A percentile compares a stretch with the other conserved stretches of the same genome.
These are phyloP conservation scores for Penicillium janthinellum DNA, from an alignment of 2,329 filamentous ascomycete species.

Conservation along the genomic window DNA sequence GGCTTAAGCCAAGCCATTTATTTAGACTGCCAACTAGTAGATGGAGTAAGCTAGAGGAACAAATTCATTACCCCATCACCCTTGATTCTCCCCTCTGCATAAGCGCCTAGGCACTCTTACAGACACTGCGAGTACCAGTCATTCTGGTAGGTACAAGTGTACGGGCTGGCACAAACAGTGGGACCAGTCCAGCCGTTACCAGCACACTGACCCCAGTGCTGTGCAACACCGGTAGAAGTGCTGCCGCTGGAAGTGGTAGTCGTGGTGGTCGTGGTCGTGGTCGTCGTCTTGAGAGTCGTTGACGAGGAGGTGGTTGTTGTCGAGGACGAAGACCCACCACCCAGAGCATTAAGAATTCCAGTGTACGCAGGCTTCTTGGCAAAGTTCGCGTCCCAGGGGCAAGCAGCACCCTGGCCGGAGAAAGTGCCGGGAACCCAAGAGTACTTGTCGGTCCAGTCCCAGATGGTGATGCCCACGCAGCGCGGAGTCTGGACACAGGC, in stretches of 20 bases:
- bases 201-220: slow-evolving; percentile 33
- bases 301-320: slow-evolving; percentile 16
- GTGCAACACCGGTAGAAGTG: slow-evolving; percentile 18
- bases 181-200: slow-evolving; percentile 32
- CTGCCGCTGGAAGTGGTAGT: slow-evolving; percentile 12
- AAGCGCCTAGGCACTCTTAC: slow-evolving; percentile 8
- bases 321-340: slow-evolving; percentile 12
- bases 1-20: not conserved
- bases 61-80: not conserved
- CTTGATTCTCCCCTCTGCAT: not conserved
- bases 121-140: slow-evolving; percentile 37
- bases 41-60: not conserved
- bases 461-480: slow-evolving; percentile 42
- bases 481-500: slow-evolving; percentile 34
- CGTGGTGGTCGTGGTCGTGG: slow-evolving; percentile 10
- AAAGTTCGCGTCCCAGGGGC: slow-evolving; percentile 51
- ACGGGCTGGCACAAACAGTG: slow-evolving; percentile 29
- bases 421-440: slow-evolving; percentile 51
- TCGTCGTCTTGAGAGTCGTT: slow-evolving; percentile 13
- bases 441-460: slow-evolving; percentile 50
- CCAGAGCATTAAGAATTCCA: slow-evolving; percentile 33
- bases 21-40: not conserved
- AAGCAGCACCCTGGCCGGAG: slow-evolving; percentile 45
- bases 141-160: slow-evolving; percentile 30
- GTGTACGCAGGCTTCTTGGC: slow-evolving; percentile 52